A percentile compares a stretch with the other conserved stretches of the same genome.
Evolutionary conservation across 805 yeast genomes (phyloP).

Genomic region (Saturnispora sekii): DNA sequence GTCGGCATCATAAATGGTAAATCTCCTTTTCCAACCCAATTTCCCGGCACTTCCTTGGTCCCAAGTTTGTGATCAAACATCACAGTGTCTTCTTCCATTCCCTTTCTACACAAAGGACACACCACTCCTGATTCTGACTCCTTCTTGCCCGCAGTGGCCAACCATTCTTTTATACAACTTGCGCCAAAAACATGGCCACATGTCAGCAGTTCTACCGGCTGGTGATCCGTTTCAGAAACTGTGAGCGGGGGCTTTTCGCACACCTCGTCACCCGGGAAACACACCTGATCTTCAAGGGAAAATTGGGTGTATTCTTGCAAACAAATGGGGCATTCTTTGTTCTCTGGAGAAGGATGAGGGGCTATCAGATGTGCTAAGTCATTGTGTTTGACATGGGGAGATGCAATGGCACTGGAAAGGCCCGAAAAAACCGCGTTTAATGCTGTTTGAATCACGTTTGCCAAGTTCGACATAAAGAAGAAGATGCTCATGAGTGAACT

Average conservation of each 20-base stretch:
- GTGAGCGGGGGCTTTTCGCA: conserved; percentile 9
- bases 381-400: too few species aligned
- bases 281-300: conserved; percentile 8
- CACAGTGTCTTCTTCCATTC: conserved; percentile 14
- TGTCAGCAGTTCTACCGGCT: conserved; percentile 58
- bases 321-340: conserved; percentile 1
- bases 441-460: not conserved
- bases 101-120: conserved; percentile 79
- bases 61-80: not conserved
- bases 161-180: conserved; percentile 77
- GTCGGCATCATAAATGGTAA: conserved; percentile 1
- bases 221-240: conserved; percentile 31
- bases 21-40: conserved; percentile 1
- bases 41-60: not conserved
- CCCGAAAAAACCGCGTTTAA: not conserved
- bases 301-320: conserved; percentile 1
- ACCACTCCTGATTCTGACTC: conserved; percentile 22
- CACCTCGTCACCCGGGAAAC: conserved; percentile 5
- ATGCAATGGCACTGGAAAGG: too few species aligned
- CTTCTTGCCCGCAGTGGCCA: conserved; percentile 19
- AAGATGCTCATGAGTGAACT: not conserved
- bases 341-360: too few species aligned
- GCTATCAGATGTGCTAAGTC: too few species aligned
- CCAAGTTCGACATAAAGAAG: not conserved
- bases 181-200: conserved; percentile 85